Base-by-base conservation (phyloP, 202 grass and related monocot genomes). In the Brachypodium distachyon region DNA sequence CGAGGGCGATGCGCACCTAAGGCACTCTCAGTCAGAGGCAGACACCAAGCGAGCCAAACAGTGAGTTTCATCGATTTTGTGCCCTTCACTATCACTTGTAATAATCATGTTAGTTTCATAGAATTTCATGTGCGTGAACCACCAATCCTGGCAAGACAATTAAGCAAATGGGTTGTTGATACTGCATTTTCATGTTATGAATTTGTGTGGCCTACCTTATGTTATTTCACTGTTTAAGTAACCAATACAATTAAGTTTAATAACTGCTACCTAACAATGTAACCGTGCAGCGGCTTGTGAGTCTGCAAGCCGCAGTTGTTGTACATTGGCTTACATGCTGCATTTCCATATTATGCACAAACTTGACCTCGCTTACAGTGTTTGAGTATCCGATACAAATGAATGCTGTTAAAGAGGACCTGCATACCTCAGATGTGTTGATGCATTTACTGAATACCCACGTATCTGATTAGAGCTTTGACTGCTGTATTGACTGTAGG, bases 1-100 rank as follows among this genome's bases (percentile, higher is more conserved):
- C 44, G 88, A 97, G 9, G 69, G 63, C 25, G 72, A 53, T 0
- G 32, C 8, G 8, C 74, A 85, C n/a, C 75, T 82, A 38, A 93
- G 87, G 61, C 88, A 87, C 7, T 72, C 68, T 12, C 93, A 93
- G 48, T 83, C 80, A 1, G 90, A 93, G 54, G 77, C 82, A 9
- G 94, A 97, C 72, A 85, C 83, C 14, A 93, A 89, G 25, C 75
- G 90, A 42, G 90, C 85, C 47, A 97, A 97, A 81, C 90, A 97
- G 93, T 97, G 81, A 93, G 87, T 82, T 82, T 14, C 5, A 70
- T 47, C 39, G 5, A 48, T 52, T 34, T 72, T 75, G 9, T 53
- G 31, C 21, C 3, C 37, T 44, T 69, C 74, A 21, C 27, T 29
- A 27, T 56, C 62, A 77, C 14, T 86, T 48, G 5, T 19, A 52